A percentile compares a stretch with the other conserved stretches of the same genome.
These are phyloP conservation scores for Mucuna pruriens DNA, from an alignment of 306 rosid genomes.

Conservation along the genomic window DNA sequence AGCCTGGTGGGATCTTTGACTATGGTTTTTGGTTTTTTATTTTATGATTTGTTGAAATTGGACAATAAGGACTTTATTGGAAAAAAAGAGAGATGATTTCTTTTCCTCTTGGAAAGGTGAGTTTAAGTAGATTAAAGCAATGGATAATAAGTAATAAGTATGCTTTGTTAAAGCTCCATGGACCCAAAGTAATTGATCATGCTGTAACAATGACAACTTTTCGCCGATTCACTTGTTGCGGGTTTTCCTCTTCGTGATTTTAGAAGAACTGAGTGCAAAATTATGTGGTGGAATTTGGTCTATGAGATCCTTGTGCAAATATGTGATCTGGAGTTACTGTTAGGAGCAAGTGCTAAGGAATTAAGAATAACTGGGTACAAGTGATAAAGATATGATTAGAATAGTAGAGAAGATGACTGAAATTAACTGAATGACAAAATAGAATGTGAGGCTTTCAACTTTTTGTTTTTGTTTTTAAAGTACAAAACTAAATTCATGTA, in stretches of 20 bases:
- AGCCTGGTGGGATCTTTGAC: neutral
- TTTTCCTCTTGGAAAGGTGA: constrained; percentile 18
- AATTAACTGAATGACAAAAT: neutral
- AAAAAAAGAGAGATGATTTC: neutral
- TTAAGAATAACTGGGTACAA: neutral
- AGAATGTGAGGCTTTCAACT: neutral
- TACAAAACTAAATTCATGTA: neutral
- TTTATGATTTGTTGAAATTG: constrained; percentile 13
- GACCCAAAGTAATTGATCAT: neutral
- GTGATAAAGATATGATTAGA: neutral
- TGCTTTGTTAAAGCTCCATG: constrained; percentile 8
- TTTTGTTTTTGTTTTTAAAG: neutral
- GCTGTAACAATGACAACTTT: constrained; percentile 4
- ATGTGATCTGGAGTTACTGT: constrained; percentile 8
- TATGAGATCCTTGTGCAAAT: constrained; percentile 6
- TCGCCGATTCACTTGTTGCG: neutral
- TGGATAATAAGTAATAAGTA: neutral
- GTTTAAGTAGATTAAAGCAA: constrained; percentile 24
- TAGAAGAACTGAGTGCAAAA: neutral
- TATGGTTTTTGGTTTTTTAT: neutral
- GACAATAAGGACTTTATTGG: neutral
- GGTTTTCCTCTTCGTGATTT: neutral
- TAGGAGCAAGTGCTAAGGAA: neutral
- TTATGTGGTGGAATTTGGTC: neutral
- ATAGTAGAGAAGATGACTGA: neutral